Evolutionary conservation across 192 early-diverging fungal genomes (phyloP).

Genomic region (Backusella liffmaniae): DNA sequence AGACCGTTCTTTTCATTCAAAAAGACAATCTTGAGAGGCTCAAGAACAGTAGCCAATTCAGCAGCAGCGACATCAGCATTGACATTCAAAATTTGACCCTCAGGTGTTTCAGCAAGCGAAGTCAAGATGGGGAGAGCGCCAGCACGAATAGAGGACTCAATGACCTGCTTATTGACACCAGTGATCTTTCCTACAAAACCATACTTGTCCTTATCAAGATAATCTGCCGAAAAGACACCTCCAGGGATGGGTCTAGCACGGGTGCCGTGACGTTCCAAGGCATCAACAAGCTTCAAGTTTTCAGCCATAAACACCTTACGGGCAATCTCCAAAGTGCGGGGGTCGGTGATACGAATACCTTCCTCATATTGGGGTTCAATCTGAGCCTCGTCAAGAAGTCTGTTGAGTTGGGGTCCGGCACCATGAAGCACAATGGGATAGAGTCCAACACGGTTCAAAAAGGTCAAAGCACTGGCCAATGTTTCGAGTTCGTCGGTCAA

Average conservation of each 20-base stretch:
- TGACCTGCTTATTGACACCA: slow-evolving; percentile 87
- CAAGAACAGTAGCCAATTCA: slow-evolving; percentile 92
- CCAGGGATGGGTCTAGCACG: slow-evolving; percentile 94
- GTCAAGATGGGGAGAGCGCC: slow-evolving; percentile 96
- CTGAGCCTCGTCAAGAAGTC: slow-evolving; percentile 83
- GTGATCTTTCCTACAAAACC: slow-evolving; percentile 91
- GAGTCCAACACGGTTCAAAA: slow-evolving; percentile 95
- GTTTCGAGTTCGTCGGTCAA: slow-evolving; percentile 94
- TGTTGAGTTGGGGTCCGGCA: slow-evolving; percentile 96
- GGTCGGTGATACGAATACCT: slow-evolving; percentile 97
- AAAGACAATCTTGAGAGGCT: slow-evolving; percentile 97
- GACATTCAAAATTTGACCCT: slow-evolving; percentile 97
- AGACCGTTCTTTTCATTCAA: slow-evolving; percentile 98
- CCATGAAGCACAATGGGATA: slow-evolving; percentile 99
- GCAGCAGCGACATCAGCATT: slow-evolving; percentile 99
- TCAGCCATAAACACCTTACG: slow-evolving; percentile 93
- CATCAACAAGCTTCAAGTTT: slow-evolving; percentile 97
- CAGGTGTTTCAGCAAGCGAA: slow-evolving; percentile 91
- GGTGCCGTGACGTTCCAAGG: slow-evolving; percentile 92
- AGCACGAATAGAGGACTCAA: slow-evolving; percentile 91
- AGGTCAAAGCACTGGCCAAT: slow-evolving; percentile 92
- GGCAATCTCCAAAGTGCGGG: slow-evolving; percentile 89
- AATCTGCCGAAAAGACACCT: slow-evolving; percentile 96
- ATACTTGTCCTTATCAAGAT: slow-evolving; percentile 94
- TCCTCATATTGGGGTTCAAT: slow-evolving; percentile 97